Evolutionary conservation across 1,284 basidiomycete genomes (phyloP).

Genomic region (Papiliotrema flavescens): DNA sequence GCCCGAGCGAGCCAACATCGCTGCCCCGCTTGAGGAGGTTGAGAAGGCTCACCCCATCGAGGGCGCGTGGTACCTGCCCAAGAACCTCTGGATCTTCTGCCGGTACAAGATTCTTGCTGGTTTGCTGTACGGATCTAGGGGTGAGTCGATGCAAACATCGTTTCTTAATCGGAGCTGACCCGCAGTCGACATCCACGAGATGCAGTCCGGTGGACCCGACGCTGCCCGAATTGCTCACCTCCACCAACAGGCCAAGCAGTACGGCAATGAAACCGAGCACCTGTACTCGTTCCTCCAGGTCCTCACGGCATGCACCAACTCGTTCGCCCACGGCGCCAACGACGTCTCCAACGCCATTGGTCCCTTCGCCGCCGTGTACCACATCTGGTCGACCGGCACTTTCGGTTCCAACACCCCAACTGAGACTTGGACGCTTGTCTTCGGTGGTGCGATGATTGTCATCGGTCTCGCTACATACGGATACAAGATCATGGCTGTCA

Average conservation of each 20-base stretch:
- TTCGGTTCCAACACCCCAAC: constrained; percentile 43
- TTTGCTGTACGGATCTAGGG: constrained; percentile 33
- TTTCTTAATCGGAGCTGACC: not conserved
- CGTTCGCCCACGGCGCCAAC: constrained; percentile 53
- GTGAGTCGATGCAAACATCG: not conserved
- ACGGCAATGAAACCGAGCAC: constrained; percentile 53
- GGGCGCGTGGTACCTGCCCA: constrained; percentile 40
- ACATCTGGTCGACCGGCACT: constrained; percentile 45
- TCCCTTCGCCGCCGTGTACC: constrained; percentile 47
- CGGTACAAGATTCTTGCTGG: constrained; percentile 39
- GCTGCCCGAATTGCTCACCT: constrained; percentile 43
- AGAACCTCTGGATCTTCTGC: constrained; percentile 50
- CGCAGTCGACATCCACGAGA: constrained; percentile 46
- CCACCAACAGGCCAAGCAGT: constrained; percentile 48
- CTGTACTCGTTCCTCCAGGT: constrained; percentile 55
- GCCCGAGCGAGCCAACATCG: constrained; percentile 4
- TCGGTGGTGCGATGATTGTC: constrained; percentile 48
- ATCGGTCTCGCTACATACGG: constrained; percentile 49
- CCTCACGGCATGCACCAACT: constrained; percentile 54
- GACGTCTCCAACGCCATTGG: constrained; percentile 48
- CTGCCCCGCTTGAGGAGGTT: constrained; percentile 23
- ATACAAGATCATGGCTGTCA: constrained; percentile 46
- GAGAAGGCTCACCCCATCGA: constrained; percentile 31
- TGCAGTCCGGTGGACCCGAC: constrained; percentile 42
- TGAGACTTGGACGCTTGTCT: constrained; percentile 52